Evolutionary conservation across 768 basidiomycete genomes (phyloP).

Genomic region (Pleurotus eryngii): DNA sequence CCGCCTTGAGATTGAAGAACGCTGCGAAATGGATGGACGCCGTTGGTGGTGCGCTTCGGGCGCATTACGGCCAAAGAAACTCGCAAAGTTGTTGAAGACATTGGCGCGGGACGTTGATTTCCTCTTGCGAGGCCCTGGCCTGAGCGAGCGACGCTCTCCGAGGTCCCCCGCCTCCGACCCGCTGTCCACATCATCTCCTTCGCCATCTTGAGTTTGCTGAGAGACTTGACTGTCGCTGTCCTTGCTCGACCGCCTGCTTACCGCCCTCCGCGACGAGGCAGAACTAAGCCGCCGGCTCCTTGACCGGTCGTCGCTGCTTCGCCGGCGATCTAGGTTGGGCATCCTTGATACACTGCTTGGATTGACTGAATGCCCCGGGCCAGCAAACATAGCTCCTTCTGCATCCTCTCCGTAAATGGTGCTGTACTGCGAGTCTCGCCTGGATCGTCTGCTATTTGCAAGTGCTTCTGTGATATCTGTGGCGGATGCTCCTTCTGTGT

Average conservation of each 20-base stretch:
- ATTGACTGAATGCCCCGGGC: constrained; percentile 65
- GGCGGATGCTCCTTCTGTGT: constrained; percentile 83
- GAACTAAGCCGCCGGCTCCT: constrained; percentile 47
- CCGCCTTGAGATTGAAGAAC: constrained; percentile 52
- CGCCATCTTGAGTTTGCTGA: constrained; percentile 32
- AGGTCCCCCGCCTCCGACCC: constrained; percentile 26
- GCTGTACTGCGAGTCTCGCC: constrained; percentile 68
- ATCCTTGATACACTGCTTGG: constrained; percentile 82
- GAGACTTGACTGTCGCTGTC: constrained; percentile 48
- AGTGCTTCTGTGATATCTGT: constrained; percentile 67
- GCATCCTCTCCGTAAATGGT: constrained; percentile 54
- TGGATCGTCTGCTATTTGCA: constrained; percentile 45
- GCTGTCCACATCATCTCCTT: constrained; percentile 23
- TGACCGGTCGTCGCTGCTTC: constrained; percentile 56
- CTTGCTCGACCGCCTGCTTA: constrained; percentile 41
- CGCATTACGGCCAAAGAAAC: constrained; percentile 57
- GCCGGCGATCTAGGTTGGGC: constrained; percentile 51
- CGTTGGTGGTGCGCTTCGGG: constrained; percentile 38
- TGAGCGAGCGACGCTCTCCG: constrained; percentile 21
- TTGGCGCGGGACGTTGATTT: constrained; percentile 35
- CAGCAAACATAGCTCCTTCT: constrained; percentile 72
- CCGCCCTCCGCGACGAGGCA: constrained; percentile 35
- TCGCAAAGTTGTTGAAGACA: constrained; percentile 65
- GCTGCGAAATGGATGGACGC: constrained; percentile 54
- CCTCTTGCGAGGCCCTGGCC: constrained; percentile 26